These are phyloP conservation scores for Blastobotrys aristatus DNA, from an alignment of 1,139 yeast genomes.

Conservation along the genomic window DNA sequence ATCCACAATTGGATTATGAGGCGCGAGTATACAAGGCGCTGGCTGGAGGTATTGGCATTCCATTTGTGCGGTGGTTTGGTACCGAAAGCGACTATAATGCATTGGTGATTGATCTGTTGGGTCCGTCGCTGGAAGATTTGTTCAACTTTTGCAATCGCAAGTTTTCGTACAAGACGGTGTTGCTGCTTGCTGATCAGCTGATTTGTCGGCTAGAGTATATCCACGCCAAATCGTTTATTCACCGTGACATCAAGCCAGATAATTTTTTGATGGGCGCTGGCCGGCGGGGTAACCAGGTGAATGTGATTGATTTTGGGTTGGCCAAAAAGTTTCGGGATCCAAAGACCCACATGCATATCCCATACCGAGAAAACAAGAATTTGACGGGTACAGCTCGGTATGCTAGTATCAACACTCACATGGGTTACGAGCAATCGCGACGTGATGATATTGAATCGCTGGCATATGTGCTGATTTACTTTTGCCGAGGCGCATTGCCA, in stretches of 20 bases:
- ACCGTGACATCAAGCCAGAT: slow-evolving; percentile 86
- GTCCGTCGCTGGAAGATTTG: slow-evolving; percentile 92
- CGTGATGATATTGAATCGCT: slow-evolving; percentile 94
- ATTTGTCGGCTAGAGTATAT: slow-evolving; percentile 91
- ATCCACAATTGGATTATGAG: slow-evolving; percentile 95
- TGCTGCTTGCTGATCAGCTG: slow-evolving; percentile 89
- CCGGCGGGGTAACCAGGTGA: slow-evolving; percentile 89
- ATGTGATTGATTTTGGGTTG: slow-evolving; percentile 93
- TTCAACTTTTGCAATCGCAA: slow-evolving; percentile 94
- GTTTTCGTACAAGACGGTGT: slow-evolving; percentile 88
- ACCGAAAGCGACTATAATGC: slow-evolving; percentile 96
- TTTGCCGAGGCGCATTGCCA: slow-evolving; percentile 91
- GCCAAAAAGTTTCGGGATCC: slow-evolving; percentile 96
- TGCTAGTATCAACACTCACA: slow-evolving; percentile 91
- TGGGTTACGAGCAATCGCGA: slow-evolving; percentile 94
- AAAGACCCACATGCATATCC: slow-evolving; percentile 90
- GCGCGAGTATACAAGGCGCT: slow-evolving; percentile 91
- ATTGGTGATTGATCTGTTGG: slow-evolving; percentile 91
- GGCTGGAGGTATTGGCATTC: slow-evolving; percentile 96
- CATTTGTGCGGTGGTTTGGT: slow-evolving; percentile 96
- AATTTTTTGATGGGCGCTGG: slow-evolving; percentile 97
- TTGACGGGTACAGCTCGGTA: slow-evolving; percentile 97
- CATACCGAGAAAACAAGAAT: slow-evolving; percentile 81
- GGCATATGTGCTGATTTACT: slow-evolving; percentile 92
- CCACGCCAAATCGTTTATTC: slow-evolving; percentile 93